A percentile compares a stretch with the other conserved stretches of the same genome.
Evolutionary conservation across 208 protist genomes (phyloP).

Genomic region (Blastocrithidia nonstop): DNA sequence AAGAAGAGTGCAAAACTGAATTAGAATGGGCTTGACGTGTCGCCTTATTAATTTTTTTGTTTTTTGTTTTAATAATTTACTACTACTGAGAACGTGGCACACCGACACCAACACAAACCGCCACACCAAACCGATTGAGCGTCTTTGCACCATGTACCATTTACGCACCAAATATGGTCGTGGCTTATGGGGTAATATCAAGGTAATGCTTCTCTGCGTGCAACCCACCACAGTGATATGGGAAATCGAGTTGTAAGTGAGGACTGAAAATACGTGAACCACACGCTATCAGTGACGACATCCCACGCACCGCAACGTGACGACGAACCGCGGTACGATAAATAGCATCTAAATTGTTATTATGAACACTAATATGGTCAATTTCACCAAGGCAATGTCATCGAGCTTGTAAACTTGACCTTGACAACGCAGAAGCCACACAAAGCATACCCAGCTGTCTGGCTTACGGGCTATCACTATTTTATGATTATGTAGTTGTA

Average conservation of each 20-base stretch:
- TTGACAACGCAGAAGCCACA: too few relatives aligned
- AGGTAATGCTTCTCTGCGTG: slow-evolving; percentile 60
- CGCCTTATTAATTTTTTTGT: background rate
- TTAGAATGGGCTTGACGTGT: too few relatives aligned
- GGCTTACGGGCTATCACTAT: too few relatives aligned
- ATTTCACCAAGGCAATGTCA: too few relatives aligned
- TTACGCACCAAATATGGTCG: slow-evolving; percentile 10
- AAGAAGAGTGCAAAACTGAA: too few relatives aligned
- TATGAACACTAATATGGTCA: background rate
- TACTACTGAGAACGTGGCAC: too few relatives aligned
- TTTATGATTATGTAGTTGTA: too few relatives aligned
- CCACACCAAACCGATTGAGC: slow-evolving; percentile 59
- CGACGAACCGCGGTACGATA: slow-evolving; percentile 31
- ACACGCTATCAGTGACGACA: slow-evolving; percentile 15
- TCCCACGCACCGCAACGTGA: slow-evolving; percentile 32
- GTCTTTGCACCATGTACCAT: slow-evolving; percentile 50
- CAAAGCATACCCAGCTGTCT: too few relatives aligned
- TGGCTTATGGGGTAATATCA: slow-evolving; percentile 13
- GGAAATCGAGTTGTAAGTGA: slow-evolving; percentile 46
- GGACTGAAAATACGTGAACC: slow-evolving; percentile 23
- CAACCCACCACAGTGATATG: slow-evolving; percentile 57
- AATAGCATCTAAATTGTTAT: slow-evolving; percentile 21
- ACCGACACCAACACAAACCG: slow-evolving; percentile 45
- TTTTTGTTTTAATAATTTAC: too few relatives aligned
- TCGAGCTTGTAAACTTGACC: too few relatives aligned